Conservation (phyloP, 1,284 basidiomycete genomes). For the Rugosomyces carneus region DNA sequence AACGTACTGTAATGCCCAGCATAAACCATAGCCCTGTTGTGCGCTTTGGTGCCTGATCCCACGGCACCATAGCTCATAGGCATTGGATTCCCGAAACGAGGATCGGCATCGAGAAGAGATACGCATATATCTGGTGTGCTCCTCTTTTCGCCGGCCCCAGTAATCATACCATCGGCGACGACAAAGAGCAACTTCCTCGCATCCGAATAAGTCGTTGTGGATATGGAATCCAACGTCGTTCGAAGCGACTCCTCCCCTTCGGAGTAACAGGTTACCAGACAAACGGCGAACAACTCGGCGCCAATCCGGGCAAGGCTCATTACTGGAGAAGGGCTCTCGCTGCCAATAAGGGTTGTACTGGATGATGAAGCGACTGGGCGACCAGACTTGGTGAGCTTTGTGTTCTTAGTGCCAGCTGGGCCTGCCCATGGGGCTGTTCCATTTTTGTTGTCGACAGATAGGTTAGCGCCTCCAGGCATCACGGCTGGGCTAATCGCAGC, state of each 20-base stretch:
- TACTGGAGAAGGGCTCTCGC: slow-evolving; percentile 48
- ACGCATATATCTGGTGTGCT: slow-evolving; percentile 98
- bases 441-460: slow-evolving; percentile 80
- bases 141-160: slow-evolving; percentile 89
- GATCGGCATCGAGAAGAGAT: slow-evolving; percentile 86
- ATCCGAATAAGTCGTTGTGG: slow-evolving; percentile 87
- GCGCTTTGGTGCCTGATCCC: slow-evolving; percentile 81
- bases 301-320: slow-evolving; percentile 87
- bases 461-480: slow-evolving; percentile 91
- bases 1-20: slow-evolving; percentile 91
- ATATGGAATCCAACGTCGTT: slow-evolving; percentile 91
- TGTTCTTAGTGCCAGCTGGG: slow-evolving; percentile 46
- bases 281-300: slow-evolving; percentile 90
- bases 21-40: slow-evolving; percentile 97
- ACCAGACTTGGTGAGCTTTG: slow-evolving; percentile 33
- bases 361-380: slow-evolving; percentile 44
- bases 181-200: slow-evolving; percentile 89
- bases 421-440: slow-evolving; percentile 94
- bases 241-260: slow-evolving; percentile 92
- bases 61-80: slow-evolving; percentile 95
- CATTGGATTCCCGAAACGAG: slow-evolving; percentile 91
- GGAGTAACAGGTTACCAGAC: slow-evolving; percentile 96
- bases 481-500: slow-evolving; percentile 89
- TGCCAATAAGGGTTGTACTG: slow-evolving; percentile 44
- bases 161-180: slow-evolving; percentile 98